Percentiles rank a stretch among this genome's conserved stretches.
Evolutionary conservation across 2,329 filamentous ascomycete genomes (phyloP).

Genomic region (Aspergillus transmontanensis): DNA sequence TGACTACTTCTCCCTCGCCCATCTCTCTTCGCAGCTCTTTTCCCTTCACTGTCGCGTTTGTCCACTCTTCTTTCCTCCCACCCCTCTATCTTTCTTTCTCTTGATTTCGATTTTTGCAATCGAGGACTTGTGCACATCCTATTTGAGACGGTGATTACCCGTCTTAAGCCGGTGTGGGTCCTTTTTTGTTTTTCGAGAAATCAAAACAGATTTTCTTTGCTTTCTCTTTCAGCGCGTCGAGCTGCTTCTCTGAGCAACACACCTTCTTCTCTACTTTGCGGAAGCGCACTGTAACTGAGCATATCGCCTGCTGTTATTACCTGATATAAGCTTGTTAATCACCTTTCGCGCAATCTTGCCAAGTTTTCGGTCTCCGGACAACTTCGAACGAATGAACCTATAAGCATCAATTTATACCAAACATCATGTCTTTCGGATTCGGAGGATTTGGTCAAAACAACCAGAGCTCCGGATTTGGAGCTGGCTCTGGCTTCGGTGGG

Average conservation of each 20-base stretch:
- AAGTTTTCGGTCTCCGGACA: conserved; percentile 8
- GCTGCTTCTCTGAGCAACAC: conserved; percentile 9
- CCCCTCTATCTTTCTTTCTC: conserved; percentile 10
- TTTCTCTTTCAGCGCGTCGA: conserved; percentile 19
- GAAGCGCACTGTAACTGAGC: conserved; percentile 8
- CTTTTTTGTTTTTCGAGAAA: conserved; percentile 12
- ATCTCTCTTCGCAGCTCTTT: conserved; percentile 18
- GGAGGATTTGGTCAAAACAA: conserved; percentile 64
- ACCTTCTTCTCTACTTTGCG: background rate
- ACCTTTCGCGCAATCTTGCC: background rate
- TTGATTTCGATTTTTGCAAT: conserved; percentile 9
- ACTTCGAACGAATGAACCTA: conserved; percentile 33
- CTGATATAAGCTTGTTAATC: background rate
- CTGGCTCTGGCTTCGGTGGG: conserved; percentile 39
- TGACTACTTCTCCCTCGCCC: background rate
- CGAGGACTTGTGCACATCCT: conserved; percentile 17
- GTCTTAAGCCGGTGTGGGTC: conserved; percentile 21
- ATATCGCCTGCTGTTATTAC: conserved; percentile 5
- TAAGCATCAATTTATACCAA: conserved; percentile 25
- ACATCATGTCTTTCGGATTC: conserved; percentile 48
- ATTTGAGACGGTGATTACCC: conserved; percentile 17
- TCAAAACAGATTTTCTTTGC: conserved; percentile 9
- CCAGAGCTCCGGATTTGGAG: conserved; percentile 46
- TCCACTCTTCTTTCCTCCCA: conserved; percentile 15
- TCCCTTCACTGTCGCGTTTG: conserved; percentile 19